Base-by-base conservation (phyloP, 768 basidiomycete species). In the Phlegmacium glaucopus region DNA sequence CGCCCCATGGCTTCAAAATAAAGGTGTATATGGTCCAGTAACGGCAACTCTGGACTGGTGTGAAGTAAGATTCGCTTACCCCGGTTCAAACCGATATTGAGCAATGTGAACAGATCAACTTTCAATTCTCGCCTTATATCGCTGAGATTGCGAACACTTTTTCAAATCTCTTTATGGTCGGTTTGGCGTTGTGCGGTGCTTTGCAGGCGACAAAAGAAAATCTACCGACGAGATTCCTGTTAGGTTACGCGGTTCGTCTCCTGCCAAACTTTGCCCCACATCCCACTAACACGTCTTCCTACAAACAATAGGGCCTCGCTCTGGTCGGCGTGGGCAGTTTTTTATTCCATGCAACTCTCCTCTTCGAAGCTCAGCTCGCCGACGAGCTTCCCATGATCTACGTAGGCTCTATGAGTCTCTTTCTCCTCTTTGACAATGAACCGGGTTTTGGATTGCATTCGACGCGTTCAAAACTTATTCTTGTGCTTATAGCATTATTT, bases 311-410 rank as follows among this genome's bases (percentile, higher is more conserved):
- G 84, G 85, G 84, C 4, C 72, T 88, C 48, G 79, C 71, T 13
- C 64, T 87, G 15, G 79, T 90, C 37, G 88, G 86, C n/a, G 50
- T 87, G 10, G 88, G 89, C 15, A 87, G 85, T 59, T 81, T 84
- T 57, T 77, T 82, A 39, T 92, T 92, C 61, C 89, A 92, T 53
- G 84, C 85, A 9, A 89, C 85, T 2, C 70, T 92, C 26, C 70
- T 78, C 32, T 92, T 81, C 62, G 76, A 82, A 53, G 87, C 87
- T 9, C 89, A 92, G 58, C 77, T 88, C 44, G 83, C 85, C 29
- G 89, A 92, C 56, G 89, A 92, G 60, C 69, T 92, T 8, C 88
- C 87, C 2, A 90, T 91, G 88, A 78, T 89, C 46, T 88, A 84
- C 59, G 78, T 83, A 45, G 77, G 78, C 5, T 79, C 78, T 34